Evolutionary conservation across 2,329 filamentous ascomycete genomes (phyloP), one percentile per base, ranked within the genome.

Genomic region (Periconia digitata): DNA sequence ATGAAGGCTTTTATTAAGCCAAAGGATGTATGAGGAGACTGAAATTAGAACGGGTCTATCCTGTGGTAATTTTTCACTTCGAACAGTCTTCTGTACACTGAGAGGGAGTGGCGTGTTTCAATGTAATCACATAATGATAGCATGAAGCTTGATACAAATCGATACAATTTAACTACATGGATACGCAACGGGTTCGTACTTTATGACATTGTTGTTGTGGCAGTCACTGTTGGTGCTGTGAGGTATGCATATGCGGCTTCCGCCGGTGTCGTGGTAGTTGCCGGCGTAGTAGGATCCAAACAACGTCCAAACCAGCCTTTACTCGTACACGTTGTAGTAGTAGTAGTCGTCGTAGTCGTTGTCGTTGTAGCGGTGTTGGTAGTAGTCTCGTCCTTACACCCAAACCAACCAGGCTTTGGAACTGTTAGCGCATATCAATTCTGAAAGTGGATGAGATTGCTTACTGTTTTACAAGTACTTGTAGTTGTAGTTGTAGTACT

Each of bases 291-390:
- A 16, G 56, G 53, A 44, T 70, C 67, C 2, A 58, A 47, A 47
- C 67, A 70, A 12, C 56, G 60, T n/a, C 67, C 67, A 44, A 70
- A 69, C 67, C 67, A 70, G 20, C 66, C 66, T 48, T 69, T 65
- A 21, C 53, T 64, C 16, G 63, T 64, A 32, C 67, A 70, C 6
- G 60, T 62, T 15, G 63, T 69, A 2, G 59, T 62, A 0, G 63
- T 60, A 10, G 55, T 41, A 40, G 53, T 50, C 21, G 46, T 50
- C 7, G 50, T 49, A 4, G 62, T 50, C 7, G 50, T 49, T 4
- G 62, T 59, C 3, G 60, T 56, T 16, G 62, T 62, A 7, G 55
- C 54, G 3, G 55, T 61, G 20, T 47, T 44, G 17, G 56, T 55
- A 0, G 59, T 64, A 1, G 60, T 66, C 38, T 65, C 53, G 40